A percentile compares a stretch with the other conserved stretches of the same genome.
Evolutionary conservation across 306 rosid genomes (phyloP).

Genomic region (Begonia masoniana): DNA sequence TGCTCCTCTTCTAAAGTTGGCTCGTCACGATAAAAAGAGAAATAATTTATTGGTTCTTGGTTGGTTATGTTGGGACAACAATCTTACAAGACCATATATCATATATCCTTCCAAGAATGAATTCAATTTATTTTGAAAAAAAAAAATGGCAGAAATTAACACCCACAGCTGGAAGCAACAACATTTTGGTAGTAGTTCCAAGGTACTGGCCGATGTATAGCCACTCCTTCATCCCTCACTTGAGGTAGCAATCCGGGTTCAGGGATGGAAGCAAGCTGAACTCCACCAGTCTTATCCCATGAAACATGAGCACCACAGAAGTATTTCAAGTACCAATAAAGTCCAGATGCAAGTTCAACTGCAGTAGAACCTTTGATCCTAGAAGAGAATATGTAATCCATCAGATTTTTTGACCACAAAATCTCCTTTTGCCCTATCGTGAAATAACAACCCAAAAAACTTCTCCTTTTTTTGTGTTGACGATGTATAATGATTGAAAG

Average conservation of each 20-base stretch:
- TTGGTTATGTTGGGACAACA: too few relatives aligned
- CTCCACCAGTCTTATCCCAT: conserved; percentile 91
- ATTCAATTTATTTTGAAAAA: neutral
- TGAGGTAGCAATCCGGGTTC: conserved; percentile 68
- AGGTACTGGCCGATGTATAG: conserved; percentile 68
- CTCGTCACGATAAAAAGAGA: too few relatives aligned
- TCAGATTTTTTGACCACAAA: neutral
- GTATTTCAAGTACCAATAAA: conserved; percentile 89
- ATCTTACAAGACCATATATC: neutral
- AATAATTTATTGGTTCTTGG: too few relatives aligned
- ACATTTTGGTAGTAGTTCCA: conserved; percentile 97
- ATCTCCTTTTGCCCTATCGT: too few relatives aligned
- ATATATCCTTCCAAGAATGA: neutral
- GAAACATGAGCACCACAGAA: conserved; percentile 89
- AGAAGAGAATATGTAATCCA: conserved; percentile 6
- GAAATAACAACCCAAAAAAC: too few relatives aligned
- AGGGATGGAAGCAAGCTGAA: conserved; percentile 67
- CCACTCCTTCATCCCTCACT: conserved; percentile 40
- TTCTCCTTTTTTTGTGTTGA: too few relatives aligned
- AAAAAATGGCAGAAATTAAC: neutral
- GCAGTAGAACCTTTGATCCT: conserved; percentile 80
- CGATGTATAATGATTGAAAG: too few relatives aligned
- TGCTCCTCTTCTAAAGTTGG: too few relatives aligned
- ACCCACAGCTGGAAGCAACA: conserved; percentile 94
- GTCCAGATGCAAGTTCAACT: conserved; percentile 80